Conservation (phyloP, 2,329 filamentous ascomycete genomes). For the Nigrograna mackinnonii region DNA sequence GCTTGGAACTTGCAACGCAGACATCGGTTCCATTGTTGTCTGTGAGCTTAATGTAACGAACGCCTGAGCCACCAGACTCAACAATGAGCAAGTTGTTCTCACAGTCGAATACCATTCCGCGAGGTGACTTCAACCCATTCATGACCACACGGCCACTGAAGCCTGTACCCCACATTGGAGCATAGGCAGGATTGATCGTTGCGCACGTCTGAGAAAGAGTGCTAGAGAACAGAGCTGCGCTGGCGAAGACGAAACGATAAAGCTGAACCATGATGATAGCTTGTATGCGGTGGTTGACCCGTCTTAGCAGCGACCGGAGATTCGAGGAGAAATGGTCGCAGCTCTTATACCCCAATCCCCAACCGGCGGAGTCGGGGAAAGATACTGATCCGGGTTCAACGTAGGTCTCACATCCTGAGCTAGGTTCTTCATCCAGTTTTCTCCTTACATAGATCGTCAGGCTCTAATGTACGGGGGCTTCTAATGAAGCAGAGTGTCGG, state of each 20-base stretch:
- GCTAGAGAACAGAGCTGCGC: slow-evolving; percentile 1
- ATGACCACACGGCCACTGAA: slow-evolving; percentile 24
- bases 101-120: slow-evolving; percentile 19
- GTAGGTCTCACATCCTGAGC: background rate
- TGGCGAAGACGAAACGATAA: background rate
- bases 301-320: background rate
- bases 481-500: background rate
- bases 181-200: slow-evolving; percentile 17
- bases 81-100: slow-evolving; percentile 19
- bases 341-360: slow-evolving; percentile 4
- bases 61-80: slow-evolving; percentile 17
- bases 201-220: slow-evolving; percentile 16
- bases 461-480: slow-evolving; percentile 2
- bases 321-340: background rate
- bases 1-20: slow-evolving; percentile 20
- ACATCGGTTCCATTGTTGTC: slow-evolving; percentile 24
- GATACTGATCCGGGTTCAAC: background rate
- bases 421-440: background rate
- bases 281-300: background rate
- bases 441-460: background rate
- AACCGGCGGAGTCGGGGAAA: background rate
- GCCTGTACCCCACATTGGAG: slow-evolving; percentile 18
- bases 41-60: slow-evolving; percentile 20
- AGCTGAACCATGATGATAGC: slow-evolving; percentile 1
- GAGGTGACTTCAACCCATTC: slow-evolving; percentile 20